phyloP scores from a whole-genome alignment of 805 yeast genomes.

The Candida sonorensis region DNA sequence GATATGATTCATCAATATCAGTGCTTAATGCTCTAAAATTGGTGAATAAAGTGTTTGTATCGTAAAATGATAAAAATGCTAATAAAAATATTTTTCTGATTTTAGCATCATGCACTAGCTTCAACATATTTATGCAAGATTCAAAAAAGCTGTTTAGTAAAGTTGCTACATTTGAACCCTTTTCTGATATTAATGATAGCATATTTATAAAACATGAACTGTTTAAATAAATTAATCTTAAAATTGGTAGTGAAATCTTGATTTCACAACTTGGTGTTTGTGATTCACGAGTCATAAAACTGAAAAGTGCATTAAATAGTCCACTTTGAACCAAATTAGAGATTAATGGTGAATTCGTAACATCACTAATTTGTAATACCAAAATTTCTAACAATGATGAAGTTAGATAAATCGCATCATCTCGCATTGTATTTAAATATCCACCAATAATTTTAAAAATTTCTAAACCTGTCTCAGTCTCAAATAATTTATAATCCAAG shows the following conservation, averaged over 20 bases:
- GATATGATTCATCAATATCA: conserved; percentile 14
- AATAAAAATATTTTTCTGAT: conserved; percentile 47
- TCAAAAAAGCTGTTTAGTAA: conserved; percentile 15
- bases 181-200: conserved; percentile 26
- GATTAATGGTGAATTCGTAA: conserved; percentile 12
- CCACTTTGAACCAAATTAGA: conserved; percentile 35
- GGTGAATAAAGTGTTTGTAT: conserved; percentile 4
- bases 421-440: conserved; percentile 57
- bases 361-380: conserved; percentile 26
- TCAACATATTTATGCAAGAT: conserved; percentile 25
- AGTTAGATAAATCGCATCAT: conserved; percentile 57
- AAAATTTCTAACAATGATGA: conserved; percentile 48
- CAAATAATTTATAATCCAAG: conserved; percentile 36
- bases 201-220: conserved; percentile 30
- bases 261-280: conserved; percentile 36
- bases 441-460: conserved; percentile 44
- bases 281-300: conserved; percentile 35
- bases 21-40: conserved; percentile 13
- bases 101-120: conserved; percentile 65
- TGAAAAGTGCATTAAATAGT: conserved; percentile 35
- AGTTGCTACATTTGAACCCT: conserved; percentile 11
- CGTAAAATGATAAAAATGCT: conserved; percentile 25
- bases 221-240: conserved; percentile 33
- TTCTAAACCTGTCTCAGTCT: conserved; percentile 30
- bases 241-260: conserved; percentile 30